phyloP scores from a whole-genome alignment of 331 rosid species.

The Telfairia occidentalis region DNA sequence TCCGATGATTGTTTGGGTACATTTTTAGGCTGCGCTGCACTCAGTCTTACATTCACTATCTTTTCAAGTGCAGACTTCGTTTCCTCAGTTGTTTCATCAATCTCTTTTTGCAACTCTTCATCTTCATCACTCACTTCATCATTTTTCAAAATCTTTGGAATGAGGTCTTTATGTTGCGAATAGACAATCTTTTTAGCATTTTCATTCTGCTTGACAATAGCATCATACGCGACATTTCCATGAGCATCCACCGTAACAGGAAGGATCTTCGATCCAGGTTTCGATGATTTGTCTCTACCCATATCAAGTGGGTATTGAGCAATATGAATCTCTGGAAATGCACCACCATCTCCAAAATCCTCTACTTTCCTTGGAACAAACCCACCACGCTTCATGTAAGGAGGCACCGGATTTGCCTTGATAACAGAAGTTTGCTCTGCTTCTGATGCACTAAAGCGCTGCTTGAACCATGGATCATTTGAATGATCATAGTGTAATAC shows the following conservation, averaged over 20 bases:
- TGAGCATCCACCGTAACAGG: constrained; percentile 61
- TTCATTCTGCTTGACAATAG: constrained; percentile 68
- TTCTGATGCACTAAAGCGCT: constrained; percentile 49
- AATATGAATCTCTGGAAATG: constrained; percentile 69
- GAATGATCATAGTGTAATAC: constrained; percentile 56
- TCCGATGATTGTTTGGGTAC: constrained; percentile 58
- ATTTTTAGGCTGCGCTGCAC: constrained; percentile 75
- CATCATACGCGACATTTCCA: constrained; percentile 70
- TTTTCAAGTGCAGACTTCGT: constrained; percentile 81
- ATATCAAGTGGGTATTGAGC: constrained; percentile 79
- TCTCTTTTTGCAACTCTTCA: constrained; percentile 45
- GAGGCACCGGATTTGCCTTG: constrained; percentile 47
- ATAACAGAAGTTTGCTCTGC: constrained; percentile 37
- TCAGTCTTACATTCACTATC: constrained; percentile 70
- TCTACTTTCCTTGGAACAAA: constrained; percentile 60
- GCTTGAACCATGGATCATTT: constrained; percentile 83
- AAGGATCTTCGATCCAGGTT: constrained; percentile 49
- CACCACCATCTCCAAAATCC: constrained; percentile 83
- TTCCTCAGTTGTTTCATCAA: constrained; percentile 62
- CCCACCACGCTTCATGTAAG: constrained; percentile 60
- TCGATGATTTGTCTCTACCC: constrained; percentile 47
- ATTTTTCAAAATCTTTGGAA: constrained; percentile 46
- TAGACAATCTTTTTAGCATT: constrained; percentile 56
- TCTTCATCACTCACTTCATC: constrained; percentile 38
- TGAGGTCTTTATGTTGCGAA: constrained; percentile 54